Evolutionary conservation across 1,284 basidiomycete genomes (phyloP).

Genomic region (Pseudozyma thailandica): DNA sequence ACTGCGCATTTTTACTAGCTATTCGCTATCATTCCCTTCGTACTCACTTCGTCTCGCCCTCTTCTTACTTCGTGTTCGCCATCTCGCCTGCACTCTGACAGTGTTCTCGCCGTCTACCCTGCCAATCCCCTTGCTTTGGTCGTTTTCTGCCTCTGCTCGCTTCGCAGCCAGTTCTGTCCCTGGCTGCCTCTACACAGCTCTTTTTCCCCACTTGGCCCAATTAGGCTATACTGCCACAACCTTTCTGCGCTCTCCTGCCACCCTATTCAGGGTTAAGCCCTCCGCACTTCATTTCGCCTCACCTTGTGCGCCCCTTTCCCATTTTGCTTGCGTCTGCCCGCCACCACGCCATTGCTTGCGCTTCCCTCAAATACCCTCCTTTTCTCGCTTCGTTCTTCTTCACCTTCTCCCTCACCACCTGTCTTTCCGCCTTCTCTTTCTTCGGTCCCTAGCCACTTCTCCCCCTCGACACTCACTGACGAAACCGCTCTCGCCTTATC

Average conservation of each 20-base stretch:
- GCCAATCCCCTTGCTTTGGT: not conserved
- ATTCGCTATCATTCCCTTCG: slow-evolving; percentile 23
- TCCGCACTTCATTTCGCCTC: slow-evolving; percentile 17
- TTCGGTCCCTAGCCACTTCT: not conserved
- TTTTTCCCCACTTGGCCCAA: slow-evolving; percentile 11
- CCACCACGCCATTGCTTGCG: slow-evolving; percentile 5
- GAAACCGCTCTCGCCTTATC: not conserved
- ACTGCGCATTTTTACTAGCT: slow-evolving; percentile 18
- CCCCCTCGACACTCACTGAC: slow-evolving; percentile 2
- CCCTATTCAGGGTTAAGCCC: slow-evolving; percentile 15
- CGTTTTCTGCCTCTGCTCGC: slow-evolving; percentile 7
- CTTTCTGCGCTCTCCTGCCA: slow-evolving; percentile 10
- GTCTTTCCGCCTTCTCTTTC: not conserved
- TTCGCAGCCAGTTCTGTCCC: slow-evolving; percentile 5
- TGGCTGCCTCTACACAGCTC: not conserved
- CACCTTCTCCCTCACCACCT: not conserved
- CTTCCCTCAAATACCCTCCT: slow-evolving; percentile 14
- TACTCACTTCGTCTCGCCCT: slow-evolving; percentile 40
- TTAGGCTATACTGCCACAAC: slow-evolving; percentile 30
- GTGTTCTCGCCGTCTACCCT: slow-evolving; percentile 4
- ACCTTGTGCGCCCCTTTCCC: not conserved
- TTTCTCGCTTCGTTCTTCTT: not conserved
- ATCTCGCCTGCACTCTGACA: slow-evolving; percentile 14
- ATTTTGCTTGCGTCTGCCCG: not conserved
- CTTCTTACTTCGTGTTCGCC: slow-evolving; percentile 6